Evolutionary conservation across 495 filamentous ascomycete genomes (phyloP), one percentile per base, ranked within the genome.

Genomic region (Penicillium macrosclerotiorum): DNA sequence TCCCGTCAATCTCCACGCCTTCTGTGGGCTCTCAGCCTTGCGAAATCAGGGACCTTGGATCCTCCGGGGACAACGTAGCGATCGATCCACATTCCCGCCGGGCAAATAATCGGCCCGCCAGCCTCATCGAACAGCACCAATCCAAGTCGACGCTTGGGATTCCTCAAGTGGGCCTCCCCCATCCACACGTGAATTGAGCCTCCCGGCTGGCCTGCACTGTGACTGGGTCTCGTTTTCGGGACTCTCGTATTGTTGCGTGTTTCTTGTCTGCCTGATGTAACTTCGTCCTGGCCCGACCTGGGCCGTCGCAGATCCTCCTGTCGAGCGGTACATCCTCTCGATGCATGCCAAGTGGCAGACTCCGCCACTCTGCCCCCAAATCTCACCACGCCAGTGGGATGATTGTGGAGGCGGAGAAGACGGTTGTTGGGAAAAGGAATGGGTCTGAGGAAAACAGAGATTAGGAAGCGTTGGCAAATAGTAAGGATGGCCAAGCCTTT

Each of bases 121-220:
- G n/a, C n/a, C n/a, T n/a, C n/a, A n/a, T n/a, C n/a, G n/a, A n/a
- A n/a, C n/a, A n/a, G n/a, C n/a, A n/a, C n/a, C n/a, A n/a, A n/a
- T n/a, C n/a, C n/a, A n/a, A n/a, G n/a, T n/a, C n/a, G 36, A 14
- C 2, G 20, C 20, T 38, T 22, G 13, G 36, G 5, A 24, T 38
- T 38, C 25, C 36, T n/a, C 25, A 13, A 5, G 49, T 52, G 37
- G 49, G 32, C 36, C 36, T 22, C 25, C 12, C 14, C 29, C 46
- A 46, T 45, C 12, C 14, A 34, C 46, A 46, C 50, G 45, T 45
- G 51, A 45, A 42, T 45, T 41, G 47, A 51, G 47, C 42, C 52
- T 51, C 43, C 20, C 46, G 41, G 44, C 33, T 47, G 43, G 50
- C 32, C 50, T 36, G 42, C 31, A 17, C 32, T 39, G 33, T 37